Conservation (phyloP, 345 rosid genomes). For the Populus simonii region DNA sequence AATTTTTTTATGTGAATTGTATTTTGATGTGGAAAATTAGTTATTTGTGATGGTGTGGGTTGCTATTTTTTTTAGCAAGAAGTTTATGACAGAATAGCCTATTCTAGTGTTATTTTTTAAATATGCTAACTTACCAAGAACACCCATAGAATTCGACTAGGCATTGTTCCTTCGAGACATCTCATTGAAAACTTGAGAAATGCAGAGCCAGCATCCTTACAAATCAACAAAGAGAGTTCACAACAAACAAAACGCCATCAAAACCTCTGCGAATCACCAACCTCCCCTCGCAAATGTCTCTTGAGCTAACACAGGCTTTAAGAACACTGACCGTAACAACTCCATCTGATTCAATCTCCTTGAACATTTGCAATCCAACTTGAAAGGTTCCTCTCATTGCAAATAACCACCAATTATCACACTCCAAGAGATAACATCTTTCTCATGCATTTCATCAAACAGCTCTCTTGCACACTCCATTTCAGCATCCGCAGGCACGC, state of each 20-base stretch:
- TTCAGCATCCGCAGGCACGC: constrained; percentile 32
- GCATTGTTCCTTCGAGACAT: constrained; percentile 41
- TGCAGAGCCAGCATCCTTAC: constrained; percentile 46
- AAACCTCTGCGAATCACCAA: constrained; percentile 45
- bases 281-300: constrained; percentile 40
- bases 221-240: constrained; percentile 67
- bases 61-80: no score
- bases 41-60: no score
- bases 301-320: constrained; percentile 47
- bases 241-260: constrained; percentile 42
- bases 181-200: constrained; percentile 38
- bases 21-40: no score
- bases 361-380: constrained; percentile 44
- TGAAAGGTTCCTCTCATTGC: constrained; percentile 33
- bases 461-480: constrained; percentile 36
- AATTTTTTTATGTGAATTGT: no score
- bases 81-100: no score
- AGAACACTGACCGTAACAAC: constrained; percentile 47
- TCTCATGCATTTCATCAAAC: constrained; percentile 69
- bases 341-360: constrained; percentile 48
- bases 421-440: constrained; percentile 71
- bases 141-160: constrained; percentile 54
- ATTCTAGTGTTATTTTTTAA: no score
- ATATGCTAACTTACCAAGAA: no score
- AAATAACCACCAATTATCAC: constrained; percentile 53